A percentile compares a stretch with the other conserved stretches of the same genome.
Evolutionary conservation across 129 eudicot genomes (phyloP).

Genomic region (Tagetes patula): DNA sequence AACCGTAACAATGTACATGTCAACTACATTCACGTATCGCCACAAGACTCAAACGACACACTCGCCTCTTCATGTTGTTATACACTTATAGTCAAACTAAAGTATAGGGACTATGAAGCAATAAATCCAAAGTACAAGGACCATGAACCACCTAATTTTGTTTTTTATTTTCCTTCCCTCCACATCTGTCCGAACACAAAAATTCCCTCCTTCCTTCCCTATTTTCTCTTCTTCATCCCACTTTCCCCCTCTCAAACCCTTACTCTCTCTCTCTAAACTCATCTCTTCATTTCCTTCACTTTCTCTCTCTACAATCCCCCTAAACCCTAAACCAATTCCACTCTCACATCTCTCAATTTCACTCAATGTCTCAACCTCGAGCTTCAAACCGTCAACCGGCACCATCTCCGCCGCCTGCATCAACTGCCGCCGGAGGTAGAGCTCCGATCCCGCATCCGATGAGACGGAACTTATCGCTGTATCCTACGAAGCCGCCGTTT

Average conservation of each 20-base stretch:
- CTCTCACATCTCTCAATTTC: not conserved
- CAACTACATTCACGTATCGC: too few species aligned
- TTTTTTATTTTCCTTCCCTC: slow-evolving; percentile 67
- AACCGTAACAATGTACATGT: too few species aligned
- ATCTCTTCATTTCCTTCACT: slow-evolving; percentile 29
- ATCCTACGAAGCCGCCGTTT: slow-evolving; percentile 76
- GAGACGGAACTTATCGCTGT: slow-evolving; percentile 63
- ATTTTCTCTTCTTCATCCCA: slow-evolving; percentile 34
- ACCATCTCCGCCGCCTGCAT: slow-evolving; percentile 38
- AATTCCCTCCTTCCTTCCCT: slow-evolving; percentile 85
- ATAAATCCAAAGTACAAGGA: slow-evolving; percentile 22
- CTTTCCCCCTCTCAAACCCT: slow-evolving; percentile 43
- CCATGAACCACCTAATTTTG: not conserved
- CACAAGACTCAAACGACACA: too few species aligned
- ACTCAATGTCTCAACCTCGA: slow-evolving; percentile 45
- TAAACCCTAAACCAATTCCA: slow-evolving; percentile 32
- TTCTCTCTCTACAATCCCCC: slow-evolving; percentile 36
- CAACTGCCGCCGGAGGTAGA: slow-evolving; percentile 45
- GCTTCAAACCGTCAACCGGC: slow-evolving; percentile 53
- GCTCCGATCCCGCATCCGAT: slow-evolving; percentile 54
- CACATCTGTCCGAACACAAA: slow-evolving; percentile 91
- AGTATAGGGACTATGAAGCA: slow-evolving; percentile 18
- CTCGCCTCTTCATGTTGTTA: too few species aligned
- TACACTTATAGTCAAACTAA: not conserved
- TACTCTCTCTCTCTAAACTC: slow-evolving; percentile 40